phyloP scores from a whole-genome alignment of 306 rosid genomes.

The Rosa persica region DNA sequence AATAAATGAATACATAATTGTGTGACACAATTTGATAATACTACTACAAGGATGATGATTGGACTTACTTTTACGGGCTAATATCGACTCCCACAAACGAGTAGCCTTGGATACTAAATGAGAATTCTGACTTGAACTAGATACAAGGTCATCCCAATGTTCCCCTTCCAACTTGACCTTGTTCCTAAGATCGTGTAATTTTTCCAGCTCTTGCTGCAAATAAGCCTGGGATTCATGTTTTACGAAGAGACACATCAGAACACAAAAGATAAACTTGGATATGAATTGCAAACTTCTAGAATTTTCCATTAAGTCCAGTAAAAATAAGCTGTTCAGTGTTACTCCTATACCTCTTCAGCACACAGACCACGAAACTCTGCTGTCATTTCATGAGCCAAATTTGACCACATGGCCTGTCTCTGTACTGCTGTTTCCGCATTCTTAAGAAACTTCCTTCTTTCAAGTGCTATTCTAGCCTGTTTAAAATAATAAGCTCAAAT shows the following conservation, averaged over 20 bases:
- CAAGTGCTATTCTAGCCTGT: constrained; percentile 98
- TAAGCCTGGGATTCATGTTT: constrained; percentile 69
- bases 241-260: constrained; percentile 25
- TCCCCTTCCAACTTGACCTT: constrained; percentile 99
- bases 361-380: constrained; percentile 97
- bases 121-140: constrained; percentile 96
- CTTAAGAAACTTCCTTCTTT: constrained; percentile 88
- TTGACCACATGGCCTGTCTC: constrained; percentile 96
- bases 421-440: constrained; percentile 95
- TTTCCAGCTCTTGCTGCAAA: constrained; percentile 98
- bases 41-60: neutral
- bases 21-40: neutral
- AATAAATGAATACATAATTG: neutral
- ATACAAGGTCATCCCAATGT: constrained; percentile 96
- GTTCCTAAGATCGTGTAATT: constrained; percentile 89
- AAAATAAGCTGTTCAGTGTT: constrained; percentile 7
- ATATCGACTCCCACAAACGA: constrained; percentile 95
- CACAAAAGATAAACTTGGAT: neutral
- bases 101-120: constrained; percentile 98
- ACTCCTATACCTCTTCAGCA: constrained; percentile 87
- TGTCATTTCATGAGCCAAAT: constrained; percentile 98
- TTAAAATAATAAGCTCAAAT: constrained; percentile 31
- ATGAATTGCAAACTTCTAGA: neutral
- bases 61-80: constrained; percentile 90
- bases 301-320: neutral